Percentiles rank a stretch among this genome's conserved stretches.
phyloP scores from a whole-genome alignment of 164 flowering plant species.

The Liquidambar formosana region DNA sequence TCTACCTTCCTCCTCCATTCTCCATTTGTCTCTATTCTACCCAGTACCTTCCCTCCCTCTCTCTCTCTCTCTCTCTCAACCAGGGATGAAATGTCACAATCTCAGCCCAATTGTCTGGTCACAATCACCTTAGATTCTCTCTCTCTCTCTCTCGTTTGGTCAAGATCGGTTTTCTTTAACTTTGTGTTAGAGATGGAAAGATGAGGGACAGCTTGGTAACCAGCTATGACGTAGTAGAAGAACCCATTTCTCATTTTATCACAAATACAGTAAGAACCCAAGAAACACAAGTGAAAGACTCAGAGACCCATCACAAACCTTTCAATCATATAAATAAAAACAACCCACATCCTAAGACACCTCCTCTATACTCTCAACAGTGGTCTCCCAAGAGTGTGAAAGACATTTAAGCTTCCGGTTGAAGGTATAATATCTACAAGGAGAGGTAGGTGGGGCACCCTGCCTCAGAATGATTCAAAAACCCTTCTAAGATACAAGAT shows the following conservation, averaged over 20 bases:
- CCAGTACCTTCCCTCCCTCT: neutral
- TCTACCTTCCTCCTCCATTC: neutral
- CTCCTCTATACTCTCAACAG: neutral
- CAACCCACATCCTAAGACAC: neutral
- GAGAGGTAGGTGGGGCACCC: neutral
- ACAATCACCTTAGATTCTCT: conserved; percentile 36
- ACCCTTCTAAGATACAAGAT: neutral
- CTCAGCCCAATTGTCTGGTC: conserved; percentile 38
- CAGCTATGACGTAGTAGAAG: neutral
- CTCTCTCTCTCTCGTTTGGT: conserved; percentile 17
- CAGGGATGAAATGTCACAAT: conserved; percentile 38
- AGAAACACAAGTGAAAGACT: conserved; percentile 9
- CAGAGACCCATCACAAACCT: neutral
- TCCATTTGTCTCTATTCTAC: conserved; percentile 1
- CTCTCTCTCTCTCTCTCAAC: conserved; percentile 3
- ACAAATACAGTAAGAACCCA: conserved; percentile 19
- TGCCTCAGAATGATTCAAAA: neutral
- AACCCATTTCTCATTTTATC: conserved; percentile 7
- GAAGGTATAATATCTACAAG: neutral
- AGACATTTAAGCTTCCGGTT: neutral
- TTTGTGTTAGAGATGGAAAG: neutral
- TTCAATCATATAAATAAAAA: neutral
- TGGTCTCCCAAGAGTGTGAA: neutral
- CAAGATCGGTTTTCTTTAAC: conserved; percentile 3
- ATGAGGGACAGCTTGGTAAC: conserved; percentile 1